Percentiles rank a stretch among this genome's conserved stretches.
These are phyloP conservation scores for Suhomyces chickasaworum DNA, from an alignment of 1,139 yeast species.

Conservation along the genomic window DNA sequence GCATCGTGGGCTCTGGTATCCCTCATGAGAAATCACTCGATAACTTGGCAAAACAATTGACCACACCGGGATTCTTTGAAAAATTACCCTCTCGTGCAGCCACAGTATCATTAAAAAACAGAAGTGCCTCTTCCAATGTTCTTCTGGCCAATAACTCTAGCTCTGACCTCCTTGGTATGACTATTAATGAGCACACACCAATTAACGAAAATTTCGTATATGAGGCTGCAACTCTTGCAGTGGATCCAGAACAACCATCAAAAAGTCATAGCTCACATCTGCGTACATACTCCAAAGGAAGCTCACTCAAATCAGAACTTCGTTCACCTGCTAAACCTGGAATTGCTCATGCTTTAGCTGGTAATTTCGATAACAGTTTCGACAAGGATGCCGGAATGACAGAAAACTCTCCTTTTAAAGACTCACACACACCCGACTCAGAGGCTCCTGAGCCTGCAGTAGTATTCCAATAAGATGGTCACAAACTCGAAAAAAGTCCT, in stretches of 20 bases:
- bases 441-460: conserved; percentile 10
- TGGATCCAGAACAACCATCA: neutral
- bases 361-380: conserved; percentile 13
- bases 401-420: conserved; percentile 11
- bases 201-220: conserved; percentile 41
- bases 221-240: conserved; percentile 22
- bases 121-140: conserved; percentile 10
- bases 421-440: neutral
- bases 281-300: neutral
- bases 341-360: neutral
- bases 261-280: neutral
- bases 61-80: conserved; percentile 40
- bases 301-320: neutral
- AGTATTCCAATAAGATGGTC: conserved; percentile 8
- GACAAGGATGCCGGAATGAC: conserved; percentile 15
- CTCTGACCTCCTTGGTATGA: conserved; percentile 13
- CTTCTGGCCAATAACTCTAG: conserved; percentile 15
- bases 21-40: conserved; percentile 30
- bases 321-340: neutral
- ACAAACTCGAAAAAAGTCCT: neutral
- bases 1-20: conserved; percentile 6
- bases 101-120: conserved; percentile 21
- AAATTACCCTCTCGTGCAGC: conserved; percentile 41
- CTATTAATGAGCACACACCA: conserved; percentile 17
- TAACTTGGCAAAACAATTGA: conserved; percentile 45